phyloP scores from a whole-genome alignment of 768 basidiomycete genomes.

The Lanmaoa pseudosensibilis region DNA sequence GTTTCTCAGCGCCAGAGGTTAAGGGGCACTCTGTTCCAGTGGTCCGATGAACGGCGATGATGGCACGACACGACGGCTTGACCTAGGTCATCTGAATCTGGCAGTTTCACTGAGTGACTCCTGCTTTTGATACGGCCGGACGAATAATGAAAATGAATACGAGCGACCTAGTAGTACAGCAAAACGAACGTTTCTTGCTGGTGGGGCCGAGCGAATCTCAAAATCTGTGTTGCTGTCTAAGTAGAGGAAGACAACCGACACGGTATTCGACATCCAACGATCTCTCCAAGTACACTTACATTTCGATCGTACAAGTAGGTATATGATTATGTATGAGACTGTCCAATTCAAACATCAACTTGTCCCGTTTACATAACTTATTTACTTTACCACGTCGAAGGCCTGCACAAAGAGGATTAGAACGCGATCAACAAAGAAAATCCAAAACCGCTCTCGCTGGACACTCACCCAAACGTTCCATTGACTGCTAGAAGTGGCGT shows the following conservation, averaged over 20 bases:
- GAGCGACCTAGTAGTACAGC: not conserved
- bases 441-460: not conserved
- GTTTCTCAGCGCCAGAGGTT: too few species aligned
- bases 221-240: not conserved
- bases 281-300: not conserved
- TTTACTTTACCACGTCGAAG: constrained; percentile 14
- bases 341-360: not conserved
- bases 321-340: not conserved
- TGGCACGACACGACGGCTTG: too few species aligned
- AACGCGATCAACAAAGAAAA: not conserved
- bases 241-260: not conserved
- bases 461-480: constrained; percentile 32
- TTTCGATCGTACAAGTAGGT: not conserved
- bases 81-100: too few species aligned
- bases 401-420: constrained; percentile 6
- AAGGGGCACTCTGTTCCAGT: too few species aligned
- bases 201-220: not conserved
- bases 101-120: too few species aligned
- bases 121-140: not conserved
- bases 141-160: not conserved
- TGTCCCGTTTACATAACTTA: too few species aligned
- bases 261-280: not conserved
- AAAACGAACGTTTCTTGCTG: not conserved
- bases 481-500: constrained; percentile 13
- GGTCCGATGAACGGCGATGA: too few species aligned